These are phyloP conservation scores for Nemania abortiva DNA, from an alignment of 2,329 filamentous ascomycete species.

Conservation along the genomic window DNA sequence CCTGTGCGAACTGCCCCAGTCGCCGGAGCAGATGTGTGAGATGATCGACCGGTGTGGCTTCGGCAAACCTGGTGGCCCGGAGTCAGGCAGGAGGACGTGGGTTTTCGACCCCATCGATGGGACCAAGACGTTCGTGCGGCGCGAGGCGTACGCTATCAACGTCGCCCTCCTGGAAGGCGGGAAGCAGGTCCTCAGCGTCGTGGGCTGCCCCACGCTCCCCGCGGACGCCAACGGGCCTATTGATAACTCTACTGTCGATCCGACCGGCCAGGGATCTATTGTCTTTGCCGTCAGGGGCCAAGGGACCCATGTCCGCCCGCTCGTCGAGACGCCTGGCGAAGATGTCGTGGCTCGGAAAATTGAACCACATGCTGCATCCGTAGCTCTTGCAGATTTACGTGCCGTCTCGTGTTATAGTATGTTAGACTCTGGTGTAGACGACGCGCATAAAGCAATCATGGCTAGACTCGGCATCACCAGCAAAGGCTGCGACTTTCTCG, in stretches of 20 bases:
- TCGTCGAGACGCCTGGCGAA: slow-evolving; percentile 49
- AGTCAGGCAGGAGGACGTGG: slow-evolving; percentile 60
- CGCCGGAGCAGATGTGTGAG: slow-evolving; percentile 62
- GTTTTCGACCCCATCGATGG: slow-evolving; percentile 73
- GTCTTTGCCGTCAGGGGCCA: slow-evolving; percentile 63
- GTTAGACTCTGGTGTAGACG: slow-evolving; percentile 62
- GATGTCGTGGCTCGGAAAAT: slow-evolving; percentile 50
- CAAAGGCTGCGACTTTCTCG: slow-evolving; percentile 65
- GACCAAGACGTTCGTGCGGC: slow-evolving; percentile 67
- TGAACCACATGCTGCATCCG: slow-evolving; percentile 46
- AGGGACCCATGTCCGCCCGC: slow-evolving; percentile 61
- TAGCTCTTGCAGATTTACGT: slow-evolving; percentile 50
- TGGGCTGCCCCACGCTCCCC: slow-evolving; percentile 62
- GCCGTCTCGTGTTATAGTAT: slow-evolving; percentile 63
- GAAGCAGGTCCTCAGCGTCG: slow-evolving; percentile 62
- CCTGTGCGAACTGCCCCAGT: slow-evolving; percentile 53
- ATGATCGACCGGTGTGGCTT: slow-evolving; percentile 65
- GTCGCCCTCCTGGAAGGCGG: slow-evolving; percentile 65
- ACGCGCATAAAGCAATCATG: slow-evolving; percentile 61
- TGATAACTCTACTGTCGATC: slow-evolving; percentile 59
- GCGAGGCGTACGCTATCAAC: slow-evolving; percentile 69
- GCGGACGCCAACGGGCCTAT: slow-evolving; percentile 56
- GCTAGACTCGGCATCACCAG: slow-evolving; percentile 57
- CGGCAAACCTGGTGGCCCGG: slow-evolving; percentile 51
- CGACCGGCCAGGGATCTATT: slow-evolving; percentile 60